Evolutionary conservation across 2,329 filamentous ascomycete genomes (phyloP).

Genomic region (Pseudohalonectria lignicola): DNA sequence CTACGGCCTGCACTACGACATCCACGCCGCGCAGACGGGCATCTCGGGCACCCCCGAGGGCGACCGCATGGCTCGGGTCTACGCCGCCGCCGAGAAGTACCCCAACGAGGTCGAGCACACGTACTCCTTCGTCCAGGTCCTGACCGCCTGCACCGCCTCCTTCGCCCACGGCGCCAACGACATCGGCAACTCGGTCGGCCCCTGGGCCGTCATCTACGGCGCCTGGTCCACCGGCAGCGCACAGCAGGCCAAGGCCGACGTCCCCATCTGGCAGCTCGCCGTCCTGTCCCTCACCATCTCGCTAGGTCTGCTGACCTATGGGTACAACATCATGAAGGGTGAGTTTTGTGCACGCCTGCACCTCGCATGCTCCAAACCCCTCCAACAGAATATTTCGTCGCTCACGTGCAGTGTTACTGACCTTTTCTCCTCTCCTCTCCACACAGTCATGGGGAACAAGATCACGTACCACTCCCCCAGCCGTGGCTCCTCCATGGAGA

Average conservation of each 20-base stretch:
- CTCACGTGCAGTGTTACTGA: too few species aligned
- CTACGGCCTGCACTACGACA: constrained; percentile 74
- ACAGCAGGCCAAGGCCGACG: constrained; percentile 48
- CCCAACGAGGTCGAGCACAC: constrained; percentile 59
- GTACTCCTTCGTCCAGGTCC: constrained; percentile 55
- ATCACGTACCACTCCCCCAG: constrained; percentile 57
- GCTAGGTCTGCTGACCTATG: constrained; percentile 60
- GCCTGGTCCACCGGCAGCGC: constrained; percentile 55
- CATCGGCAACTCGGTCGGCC: constrained; percentile 59
- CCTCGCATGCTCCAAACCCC: too few species aligned
- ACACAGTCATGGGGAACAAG: constrained; percentile 66
- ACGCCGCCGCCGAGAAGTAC: constrained; percentile 53
- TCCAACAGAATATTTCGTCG: too few species aligned
- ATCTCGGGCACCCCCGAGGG: constrained; percentile 63
- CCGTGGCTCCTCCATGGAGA: constrained; percentile 60
- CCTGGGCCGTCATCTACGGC: constrained; percentile 60
- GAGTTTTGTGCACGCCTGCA: too few species aligned
- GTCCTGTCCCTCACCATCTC: constrained; percentile 55
- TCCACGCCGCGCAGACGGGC: constrained; percentile 64
- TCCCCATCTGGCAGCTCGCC: constrained; percentile 68
- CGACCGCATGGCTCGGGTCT: constrained; percentile 57
- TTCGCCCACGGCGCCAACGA: constrained; percentile 73
- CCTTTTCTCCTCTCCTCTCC: too few species aligned
- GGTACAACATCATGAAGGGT: constrained; percentile 79
- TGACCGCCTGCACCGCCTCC: constrained; percentile 61